These are phyloP conservation scores for Claviceps paspali DNA, from an alignment of 2,329 filamentous ascomycete genomes.

Conservation along the genomic window DNA sequence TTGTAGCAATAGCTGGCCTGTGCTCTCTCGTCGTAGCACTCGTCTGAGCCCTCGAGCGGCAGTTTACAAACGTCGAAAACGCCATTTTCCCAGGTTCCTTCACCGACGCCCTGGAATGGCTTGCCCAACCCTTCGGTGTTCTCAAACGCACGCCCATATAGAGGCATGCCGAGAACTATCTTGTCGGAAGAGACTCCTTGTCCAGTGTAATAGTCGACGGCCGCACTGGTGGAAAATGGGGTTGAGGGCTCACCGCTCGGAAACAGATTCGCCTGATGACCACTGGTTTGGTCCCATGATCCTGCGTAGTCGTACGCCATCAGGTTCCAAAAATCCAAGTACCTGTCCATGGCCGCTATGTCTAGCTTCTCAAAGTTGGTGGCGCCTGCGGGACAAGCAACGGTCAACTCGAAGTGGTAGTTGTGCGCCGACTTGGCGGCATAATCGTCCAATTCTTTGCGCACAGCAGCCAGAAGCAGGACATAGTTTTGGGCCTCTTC, in stretches of 20 bases:
- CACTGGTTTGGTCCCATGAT: slow-evolving; percentile 56
- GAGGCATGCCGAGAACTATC: slow-evolving; percentile 78
- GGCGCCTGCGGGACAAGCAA: slow-evolving; percentile 47
- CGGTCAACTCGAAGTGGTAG: slow-evolving; percentile 47
- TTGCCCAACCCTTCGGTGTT: slow-evolving; percentile 61
- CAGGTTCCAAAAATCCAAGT: slow-evolving; percentile 61
- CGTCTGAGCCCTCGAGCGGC: slow-evolving; percentile 50
- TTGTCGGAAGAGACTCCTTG: slow-evolving; percentile 53
- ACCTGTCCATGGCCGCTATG: slow-evolving; percentile 46
- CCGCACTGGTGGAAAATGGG: slow-evolving; percentile 60
- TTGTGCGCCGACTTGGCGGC: slow-evolving; percentile 24
- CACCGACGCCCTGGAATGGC: slow-evolving; percentile 55
- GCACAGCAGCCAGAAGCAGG: slow-evolving; percentile 39
- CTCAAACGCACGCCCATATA: slow-evolving; percentile 78
- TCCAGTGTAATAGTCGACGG: slow-evolving; percentile 54
- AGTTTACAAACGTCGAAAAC: slow-evolving; percentile 82
- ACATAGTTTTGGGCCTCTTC: slow-evolving; percentile 43
- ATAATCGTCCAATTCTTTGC: slow-evolving; percentile 44
- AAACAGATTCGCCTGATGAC: slow-evolving; percentile 71
- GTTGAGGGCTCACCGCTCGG: slow-evolving; percentile 47
- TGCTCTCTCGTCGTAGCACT: slow-evolving; percentile 45
- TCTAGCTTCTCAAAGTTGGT: slow-evolving; percentile 48
- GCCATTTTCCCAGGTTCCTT: slow-evolving; percentile 71
- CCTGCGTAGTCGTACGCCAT: slow-evolving; percentile 89
- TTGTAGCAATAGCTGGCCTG: slow-evolving; percentile 71